Evolutionary conservation across 768 basidiomycete species (phyloP).

Genomic region (Pholiota microspora): DNA sequence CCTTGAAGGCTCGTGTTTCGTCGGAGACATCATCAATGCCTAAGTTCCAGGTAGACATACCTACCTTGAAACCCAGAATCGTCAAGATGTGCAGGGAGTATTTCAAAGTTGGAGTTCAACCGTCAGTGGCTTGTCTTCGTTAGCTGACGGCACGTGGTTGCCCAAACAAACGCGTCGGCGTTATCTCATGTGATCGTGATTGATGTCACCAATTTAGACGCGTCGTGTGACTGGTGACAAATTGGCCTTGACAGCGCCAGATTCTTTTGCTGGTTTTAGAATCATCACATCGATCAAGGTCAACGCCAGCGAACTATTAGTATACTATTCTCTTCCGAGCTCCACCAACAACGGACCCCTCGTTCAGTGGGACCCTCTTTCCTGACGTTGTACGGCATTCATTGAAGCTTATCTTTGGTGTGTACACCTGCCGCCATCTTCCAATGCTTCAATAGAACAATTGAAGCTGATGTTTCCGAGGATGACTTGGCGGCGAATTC

Average conservation of each 20-base stretch:
- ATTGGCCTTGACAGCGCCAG: neutral
- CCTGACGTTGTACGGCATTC: neutral
- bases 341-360: neutral
- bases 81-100: constrained; percentile 6
- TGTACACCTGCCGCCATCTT: too few species aligned
- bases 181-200: constrained; percentile 27
- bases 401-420: neutral
- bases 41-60: constrained; percentile 48
- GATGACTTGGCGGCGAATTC: too few species aligned
- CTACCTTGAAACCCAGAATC: constrained; percentile 12
- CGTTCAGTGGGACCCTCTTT: neutral
- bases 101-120: neutral
- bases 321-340: neutral
- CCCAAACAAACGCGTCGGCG: constrained; percentile 21
- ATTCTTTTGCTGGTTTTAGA: neutral
- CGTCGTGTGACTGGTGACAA: neutral
- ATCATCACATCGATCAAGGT: neutral
- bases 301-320: too few species aligned
- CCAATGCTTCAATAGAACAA: too few species aligned
- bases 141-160: neutral
- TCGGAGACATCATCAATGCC: constrained; percentile 47
- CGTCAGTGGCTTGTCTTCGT: neutral
- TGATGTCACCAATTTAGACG: constrained; percentile 3
- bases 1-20: constrained; percentile 43
- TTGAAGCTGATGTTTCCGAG: too few species aligned